These are phyloP conservation scores for Groenewaldozyma salmanticensis DNA, from an alignment of 805 yeast genomes.

Conservation along the genomic window DNA sequence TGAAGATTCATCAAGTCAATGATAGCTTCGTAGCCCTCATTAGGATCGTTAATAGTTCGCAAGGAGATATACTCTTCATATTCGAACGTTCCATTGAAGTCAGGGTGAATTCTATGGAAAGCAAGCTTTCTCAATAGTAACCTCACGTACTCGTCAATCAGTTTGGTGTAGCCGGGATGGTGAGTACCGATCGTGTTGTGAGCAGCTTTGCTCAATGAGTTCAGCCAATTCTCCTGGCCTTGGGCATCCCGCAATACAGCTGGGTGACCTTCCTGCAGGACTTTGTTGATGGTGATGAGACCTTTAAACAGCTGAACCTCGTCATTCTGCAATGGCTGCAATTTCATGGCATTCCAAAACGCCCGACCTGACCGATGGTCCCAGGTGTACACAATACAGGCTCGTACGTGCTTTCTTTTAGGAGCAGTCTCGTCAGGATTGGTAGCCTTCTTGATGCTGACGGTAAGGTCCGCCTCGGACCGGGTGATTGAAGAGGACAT, in stretches of 20 bases:
- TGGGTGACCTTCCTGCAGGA: slow-evolving; percentile 97
- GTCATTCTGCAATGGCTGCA: slow-evolving; percentile 70
- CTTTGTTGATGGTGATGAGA: slow-evolving; percentile 76
- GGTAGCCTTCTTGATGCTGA: slow-evolving; percentile 73
- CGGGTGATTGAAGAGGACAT: slow-evolving; percentile 21
- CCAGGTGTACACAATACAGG: slow-evolving; percentile 94
- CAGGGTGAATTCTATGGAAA: slow-evolving; percentile 77
- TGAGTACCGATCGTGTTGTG: slow-evolving; percentile 33
- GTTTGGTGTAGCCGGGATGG: slow-evolving; percentile 47
- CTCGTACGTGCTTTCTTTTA: slow-evolving; percentile 90
- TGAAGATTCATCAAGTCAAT: slow-evolving; percentile 78
- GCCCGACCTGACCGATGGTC: slow-evolving; percentile 79
- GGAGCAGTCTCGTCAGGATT: slow-evolving; percentile 84
- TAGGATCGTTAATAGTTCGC: slow-evolving; percentile 82
- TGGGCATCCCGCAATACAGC: slow-evolving; percentile 72
- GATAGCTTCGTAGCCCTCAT: slow-evolving; percentile 88
- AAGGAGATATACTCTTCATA: slow-evolving; percentile 90
- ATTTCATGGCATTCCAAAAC: slow-evolving; percentile 75
- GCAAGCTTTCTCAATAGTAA: slow-evolving; percentile 63
- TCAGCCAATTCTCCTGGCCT: slow-evolving; percentile 67
- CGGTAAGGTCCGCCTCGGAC: slow-evolving; percentile 29
- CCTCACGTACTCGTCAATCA: slow-evolving; percentile 67
- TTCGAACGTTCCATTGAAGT: slow-evolving; percentile 91
- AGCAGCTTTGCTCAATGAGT: slow-evolving; percentile 53
- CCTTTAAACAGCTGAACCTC: slow-evolving; percentile 83